A percentile compares a stretch with the other conserved stretches of the same genome.
phyloP scores from a whole-genome alignment of 116 monocot genomes.

The Trichopus zeylanicus region DNA sequence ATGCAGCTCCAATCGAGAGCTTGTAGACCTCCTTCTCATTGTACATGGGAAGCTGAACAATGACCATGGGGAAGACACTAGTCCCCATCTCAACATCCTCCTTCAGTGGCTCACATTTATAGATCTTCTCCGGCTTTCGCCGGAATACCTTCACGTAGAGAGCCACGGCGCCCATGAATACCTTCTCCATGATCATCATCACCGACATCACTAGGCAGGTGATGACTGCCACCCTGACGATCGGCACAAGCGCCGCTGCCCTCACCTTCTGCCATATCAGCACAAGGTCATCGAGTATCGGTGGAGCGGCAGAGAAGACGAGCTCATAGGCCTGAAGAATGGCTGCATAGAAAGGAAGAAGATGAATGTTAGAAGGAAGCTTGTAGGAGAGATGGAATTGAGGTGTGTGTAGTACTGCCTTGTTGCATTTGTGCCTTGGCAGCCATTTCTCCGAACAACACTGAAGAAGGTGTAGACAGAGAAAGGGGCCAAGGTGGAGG shows the following conservation, averaged over 20 bases:
- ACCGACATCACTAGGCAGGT: constrained; percentile 34
- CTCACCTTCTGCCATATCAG: constrained; percentile 5
- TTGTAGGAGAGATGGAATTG: too few species aligned
- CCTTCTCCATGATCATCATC: constrained; percentile 39
- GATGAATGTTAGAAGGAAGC: too few species aligned
- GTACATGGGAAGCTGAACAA: constrained; percentile 63
- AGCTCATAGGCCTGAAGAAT: not conserved
- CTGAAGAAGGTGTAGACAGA: too few species aligned
- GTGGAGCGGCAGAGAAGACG: not conserved
- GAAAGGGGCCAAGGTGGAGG: too few species aligned
- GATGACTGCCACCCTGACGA: constrained; percentile 8
- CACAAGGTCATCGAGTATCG: not conserved
- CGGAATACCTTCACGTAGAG: constrained; percentile 34
- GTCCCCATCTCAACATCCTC: constrained; percentile 34
- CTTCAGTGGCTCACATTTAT: constrained; percentile 35
- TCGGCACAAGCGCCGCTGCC: constrained; percentile 11
- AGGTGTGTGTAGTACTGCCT: too few species aligned
- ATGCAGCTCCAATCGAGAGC: constrained; percentile 9
- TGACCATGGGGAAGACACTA: constrained; percentile 39
- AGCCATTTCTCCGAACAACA: too few species aligned
- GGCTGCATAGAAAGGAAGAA: too few species aligned
- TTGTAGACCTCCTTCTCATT: constrained; percentile 52
- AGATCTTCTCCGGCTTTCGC: constrained; percentile 25
- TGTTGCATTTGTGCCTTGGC: too few species aligned
- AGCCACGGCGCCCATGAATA: constrained; percentile 25